Conservation (phyloP, 352 stramenopile species). For the Globisporangium acanthophoron region DNA sequence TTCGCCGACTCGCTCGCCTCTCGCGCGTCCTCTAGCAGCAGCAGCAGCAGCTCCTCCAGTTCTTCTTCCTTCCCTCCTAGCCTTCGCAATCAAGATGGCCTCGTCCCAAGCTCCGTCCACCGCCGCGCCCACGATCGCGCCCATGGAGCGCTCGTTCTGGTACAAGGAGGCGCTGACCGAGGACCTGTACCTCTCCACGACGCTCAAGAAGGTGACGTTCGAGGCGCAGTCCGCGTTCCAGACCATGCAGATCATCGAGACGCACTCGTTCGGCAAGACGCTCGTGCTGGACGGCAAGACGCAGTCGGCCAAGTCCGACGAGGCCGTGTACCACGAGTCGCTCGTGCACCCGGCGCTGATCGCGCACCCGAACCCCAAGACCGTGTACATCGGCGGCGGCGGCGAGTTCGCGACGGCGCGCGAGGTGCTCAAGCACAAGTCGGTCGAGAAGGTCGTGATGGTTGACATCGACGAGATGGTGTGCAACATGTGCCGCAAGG, state of each 20-base stretch:
- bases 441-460: constrained; percentile 94
- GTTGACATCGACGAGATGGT: constrained; percentile 94
- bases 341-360: constrained; percentile 93
- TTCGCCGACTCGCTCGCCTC: constrained; percentile 1
- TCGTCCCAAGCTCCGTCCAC: constrained; percentile 15
- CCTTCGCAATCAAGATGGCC: neutral
- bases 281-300: constrained; percentile 96
- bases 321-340: constrained; percentile 94
- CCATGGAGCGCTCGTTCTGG: constrained; percentile 68
- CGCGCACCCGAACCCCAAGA: constrained; percentile 81
- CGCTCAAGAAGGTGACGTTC: constrained; percentile 87
- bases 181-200: constrained; percentile 84
- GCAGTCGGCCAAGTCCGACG: constrained; percentile 90
- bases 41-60: neutral
- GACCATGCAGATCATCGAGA: constrained; percentile 93
- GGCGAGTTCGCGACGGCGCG: constrained; percentile 92
- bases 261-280: constrained; percentile 90
- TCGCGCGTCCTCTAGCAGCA: neutral
- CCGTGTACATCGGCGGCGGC: constrained; percentile 91
- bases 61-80: neutral
- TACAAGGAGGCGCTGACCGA: constrained; percentile 89
- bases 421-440: constrained; percentile 89
- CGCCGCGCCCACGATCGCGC: constrained; percentile 30
- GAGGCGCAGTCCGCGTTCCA: constrained; percentile 89
- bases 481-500: constrained; percentile 90